A percentile compares a stretch with the other conserved stretches of the same genome.
These are phyloP conservation scores for Pochonia chlamydosporia DNA, from an alignment of 2,329 filamentous ascomycete species.

Conservation along the genomic window DNA sequence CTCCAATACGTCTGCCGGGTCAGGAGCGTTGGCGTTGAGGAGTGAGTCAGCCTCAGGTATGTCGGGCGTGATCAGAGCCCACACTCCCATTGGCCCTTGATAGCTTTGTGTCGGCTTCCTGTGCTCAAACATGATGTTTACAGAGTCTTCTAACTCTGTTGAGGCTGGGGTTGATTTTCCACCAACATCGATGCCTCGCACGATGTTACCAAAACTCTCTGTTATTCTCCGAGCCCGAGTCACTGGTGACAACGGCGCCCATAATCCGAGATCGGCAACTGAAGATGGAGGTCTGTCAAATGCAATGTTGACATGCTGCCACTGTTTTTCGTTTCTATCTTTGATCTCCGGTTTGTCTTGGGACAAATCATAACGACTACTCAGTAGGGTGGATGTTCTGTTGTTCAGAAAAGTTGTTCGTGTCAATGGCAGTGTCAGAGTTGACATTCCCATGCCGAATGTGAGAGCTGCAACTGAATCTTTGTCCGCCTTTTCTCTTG, in stretches of 20 bases:
- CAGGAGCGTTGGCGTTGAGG: constrained; percentile 7
- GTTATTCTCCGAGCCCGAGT: constrained; percentile 57
- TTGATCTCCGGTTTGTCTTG: constrained; percentile 15
- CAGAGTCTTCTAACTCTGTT: constrained; percentile 61
- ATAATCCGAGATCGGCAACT: constrained; percentile 20
- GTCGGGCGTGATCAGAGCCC: constrained; percentile 62
- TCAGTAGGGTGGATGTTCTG: constrained; percentile 50
- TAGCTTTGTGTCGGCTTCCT: constrained; percentile 16
- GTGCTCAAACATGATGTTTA: constrained; percentile 51
- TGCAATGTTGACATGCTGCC: constrained; percentile 30
- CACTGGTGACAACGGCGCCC: constrained; percentile 53
- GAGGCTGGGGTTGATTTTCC: constrained; percentile 55
- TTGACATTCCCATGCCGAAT: constrained; percentile 30
- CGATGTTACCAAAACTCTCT: constrained; percentile 71
- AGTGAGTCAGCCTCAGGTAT: constrained; percentile 4
- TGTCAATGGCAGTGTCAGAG: constrained; percentile 59
- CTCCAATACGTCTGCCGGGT: constrained; percentile 6
- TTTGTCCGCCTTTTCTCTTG: constrained; percentile 20
- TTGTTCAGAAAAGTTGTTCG: constrained; percentile 75
- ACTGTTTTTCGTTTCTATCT: constrained; percentile 27
- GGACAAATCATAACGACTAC: constrained; percentile 24
- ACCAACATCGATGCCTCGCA: constrained; percentile 54
- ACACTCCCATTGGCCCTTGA: constrained; percentile 54
- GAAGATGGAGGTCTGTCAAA: constrained; percentile 14
- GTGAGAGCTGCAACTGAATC: constrained; percentile 36